Evolutionary conservation across 1,139 yeast species (phyloP).

Genomic region (Taphrina betulina): DNA sequence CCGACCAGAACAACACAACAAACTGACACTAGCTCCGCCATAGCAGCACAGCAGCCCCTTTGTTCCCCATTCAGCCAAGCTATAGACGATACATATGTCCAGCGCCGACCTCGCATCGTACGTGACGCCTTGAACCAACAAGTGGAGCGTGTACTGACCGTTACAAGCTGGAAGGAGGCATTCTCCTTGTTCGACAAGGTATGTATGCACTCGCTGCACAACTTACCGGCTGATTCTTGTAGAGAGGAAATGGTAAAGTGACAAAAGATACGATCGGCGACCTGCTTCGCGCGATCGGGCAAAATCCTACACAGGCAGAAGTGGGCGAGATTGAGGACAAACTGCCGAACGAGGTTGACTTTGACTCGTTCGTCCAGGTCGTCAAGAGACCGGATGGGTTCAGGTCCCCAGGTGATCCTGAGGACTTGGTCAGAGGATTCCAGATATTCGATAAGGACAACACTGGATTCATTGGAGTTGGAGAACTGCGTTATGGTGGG

Average conservation of each 20-base stretch:
- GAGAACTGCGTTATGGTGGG: conserved; percentile 78
- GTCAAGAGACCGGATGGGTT: conserved; percentile 87
- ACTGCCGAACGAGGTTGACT: conserved; percentile 53
- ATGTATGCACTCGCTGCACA: background rate
- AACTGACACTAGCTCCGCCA: no score
- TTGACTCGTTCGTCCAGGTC: conserved; percentile 72
- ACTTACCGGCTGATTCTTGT: background rate
- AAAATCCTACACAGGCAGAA: conserved; percentile 93
- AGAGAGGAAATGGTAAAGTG: conserved; percentile 87
- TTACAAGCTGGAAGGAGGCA: conserved; percentile 61
- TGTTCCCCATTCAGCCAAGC: no score
- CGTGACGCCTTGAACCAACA: no score
- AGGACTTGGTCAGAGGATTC: conserved; percentile 94
- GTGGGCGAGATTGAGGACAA: conserved; percentile 59
- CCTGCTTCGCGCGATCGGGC: conserved; percentile 92
- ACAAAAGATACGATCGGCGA: conserved; percentile 89
- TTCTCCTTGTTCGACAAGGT: conserved; percentile 89
- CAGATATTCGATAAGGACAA: conserved; percentile 96
- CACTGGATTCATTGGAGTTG: conserved; percentile 94
- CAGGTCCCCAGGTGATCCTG: conserved; percentile 88
- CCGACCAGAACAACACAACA: no score
- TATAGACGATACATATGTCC: conserved; percentile 9
- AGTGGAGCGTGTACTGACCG: no score
- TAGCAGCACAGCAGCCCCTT: no score
- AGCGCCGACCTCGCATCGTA: conserved; percentile 27